A percentile compares a stretch with the other conserved stretches of the same genome.
These are phyloP conservation scores for Inga laurina DNA, from an alignment of 306 rosid species.

Conservation along the genomic window DNA sequence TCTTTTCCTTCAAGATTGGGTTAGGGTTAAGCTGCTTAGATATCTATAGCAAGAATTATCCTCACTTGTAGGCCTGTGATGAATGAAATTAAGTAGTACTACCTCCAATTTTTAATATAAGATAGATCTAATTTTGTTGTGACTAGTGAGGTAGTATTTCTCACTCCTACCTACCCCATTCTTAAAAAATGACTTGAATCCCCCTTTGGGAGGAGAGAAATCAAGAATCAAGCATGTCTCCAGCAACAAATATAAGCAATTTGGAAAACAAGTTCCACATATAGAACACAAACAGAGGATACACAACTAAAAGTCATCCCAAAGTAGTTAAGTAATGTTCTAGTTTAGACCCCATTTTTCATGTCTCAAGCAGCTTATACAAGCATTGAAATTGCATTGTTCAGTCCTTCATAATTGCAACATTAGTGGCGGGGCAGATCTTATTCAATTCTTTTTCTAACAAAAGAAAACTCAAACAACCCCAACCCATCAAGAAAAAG, in stretches of 20 bases:
- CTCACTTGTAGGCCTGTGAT: too few relatives aligned
- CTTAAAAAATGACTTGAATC: not conserved
- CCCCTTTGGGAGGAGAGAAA: not conserved
- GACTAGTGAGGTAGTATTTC: too few relatives aligned
- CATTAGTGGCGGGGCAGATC: not conserved
- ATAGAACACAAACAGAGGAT: not conserved
- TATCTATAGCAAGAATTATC: too few relatives aligned
- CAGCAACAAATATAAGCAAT: too few relatives aligned
- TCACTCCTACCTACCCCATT: conserved; percentile 3
- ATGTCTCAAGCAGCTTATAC: conserved; percentile 6
- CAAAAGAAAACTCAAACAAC: conserved; percentile 11
- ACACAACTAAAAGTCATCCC: not conserved
- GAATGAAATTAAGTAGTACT: too few relatives aligned
- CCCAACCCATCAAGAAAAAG: not conserved
- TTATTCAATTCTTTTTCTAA: conserved; percentile 29
- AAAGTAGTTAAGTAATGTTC: not conserved
- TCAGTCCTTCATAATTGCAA: conserved; percentile 20
- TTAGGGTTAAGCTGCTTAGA: too few relatives aligned
- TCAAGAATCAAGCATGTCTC: not conserved
- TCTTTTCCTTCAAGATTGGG: too few relatives aligned
- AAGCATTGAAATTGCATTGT: conserved; percentile 16
- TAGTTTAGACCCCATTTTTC: conserved; percentile 2
- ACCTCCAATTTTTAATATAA: too few relatives aligned
- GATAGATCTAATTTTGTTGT: too few relatives aligned
- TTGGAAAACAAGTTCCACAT: not conserved